A percentile compares a stretch with the other conserved stretches of the same genome.
Evolutionary conservation across 345 rosid genomes (phyloP).

Genomic region (Corymbia maculata): DNA sequence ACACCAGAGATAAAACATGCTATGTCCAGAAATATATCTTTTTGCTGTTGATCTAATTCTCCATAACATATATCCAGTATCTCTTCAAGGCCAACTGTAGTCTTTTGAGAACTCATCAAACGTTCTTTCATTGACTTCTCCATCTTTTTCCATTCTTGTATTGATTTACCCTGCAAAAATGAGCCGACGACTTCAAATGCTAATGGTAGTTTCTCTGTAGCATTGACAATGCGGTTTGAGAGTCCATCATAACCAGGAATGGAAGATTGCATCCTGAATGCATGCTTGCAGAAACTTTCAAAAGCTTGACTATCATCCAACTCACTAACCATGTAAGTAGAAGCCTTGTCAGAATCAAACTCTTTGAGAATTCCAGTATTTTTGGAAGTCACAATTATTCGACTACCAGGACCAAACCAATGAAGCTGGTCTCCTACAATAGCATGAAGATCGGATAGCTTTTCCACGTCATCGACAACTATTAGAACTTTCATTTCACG

Average conservation of each 20-base stretch:
- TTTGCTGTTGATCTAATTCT: background rate
- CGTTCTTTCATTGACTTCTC: background rate
- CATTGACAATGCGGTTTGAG: background rate
- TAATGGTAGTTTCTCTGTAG: background rate
- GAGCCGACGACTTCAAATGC: background rate
- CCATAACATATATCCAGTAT: background rate
- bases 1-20: background rate
- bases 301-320: background rate
- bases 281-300: background rate
- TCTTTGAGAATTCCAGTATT: background rate
- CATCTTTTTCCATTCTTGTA: background rate
- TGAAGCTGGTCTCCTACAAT: background rate
- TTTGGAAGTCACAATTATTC: background rate
- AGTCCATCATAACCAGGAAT: background rate
- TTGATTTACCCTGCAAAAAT: background rate
- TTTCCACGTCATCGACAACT: background rate
- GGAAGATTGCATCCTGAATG: background rate
- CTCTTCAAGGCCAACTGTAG: background rate
- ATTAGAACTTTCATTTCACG: background rate
- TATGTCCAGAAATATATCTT: background rate
- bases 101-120: accelerated
- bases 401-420: background rate
- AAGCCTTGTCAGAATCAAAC: background rate
- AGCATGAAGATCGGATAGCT: background rate
- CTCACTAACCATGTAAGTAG: accelerated